Conservation (phyloP, 495 filamentous ascomycete genomes). For the Corynascus novoguineensis region DNA sequence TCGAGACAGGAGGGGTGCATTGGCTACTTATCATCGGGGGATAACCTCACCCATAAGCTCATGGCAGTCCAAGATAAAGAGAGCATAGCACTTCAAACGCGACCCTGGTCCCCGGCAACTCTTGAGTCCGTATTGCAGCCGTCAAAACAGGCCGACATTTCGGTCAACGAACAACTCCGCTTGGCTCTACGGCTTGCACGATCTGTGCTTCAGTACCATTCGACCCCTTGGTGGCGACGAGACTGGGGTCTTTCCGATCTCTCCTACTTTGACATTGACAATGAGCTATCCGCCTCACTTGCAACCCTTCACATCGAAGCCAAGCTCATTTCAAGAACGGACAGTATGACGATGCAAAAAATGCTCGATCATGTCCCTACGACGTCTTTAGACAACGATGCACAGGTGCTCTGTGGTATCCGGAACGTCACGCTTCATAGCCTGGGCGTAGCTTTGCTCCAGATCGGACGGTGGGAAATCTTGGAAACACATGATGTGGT, state of each 20-base stretch:
- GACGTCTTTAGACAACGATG: background rate
- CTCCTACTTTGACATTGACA: constrained; percentile 1
- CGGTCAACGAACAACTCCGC: background rate
- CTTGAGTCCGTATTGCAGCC: background rate
- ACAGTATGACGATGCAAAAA: background rate
- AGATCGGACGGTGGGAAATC: constrained; percentile 1
- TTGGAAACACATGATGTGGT: background rate
- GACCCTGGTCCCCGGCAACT: background rate
- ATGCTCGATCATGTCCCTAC: background rate
- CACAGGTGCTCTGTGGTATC: background rate
- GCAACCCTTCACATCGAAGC: background rate
- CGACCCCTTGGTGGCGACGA: background rate
- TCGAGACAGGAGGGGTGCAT: background rate
- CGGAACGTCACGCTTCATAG: background rate
- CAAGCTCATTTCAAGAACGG: background rate
- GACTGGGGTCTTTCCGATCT: background rate
- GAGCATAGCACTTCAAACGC: background rate
- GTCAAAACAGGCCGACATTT: background rate
- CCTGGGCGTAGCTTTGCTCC: background rate
- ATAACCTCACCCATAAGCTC: constrained; percentile 1
- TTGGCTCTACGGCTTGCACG: background rate
- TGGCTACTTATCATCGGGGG: background rate
- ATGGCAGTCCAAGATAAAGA: background rate
- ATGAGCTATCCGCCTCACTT: background rate
- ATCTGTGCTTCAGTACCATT: constrained; percentile 1